Evolutionary conservation across 2,329 filamentous ascomycete species (phyloP).

Genomic region (Aspergillus versicolor): DNA sequence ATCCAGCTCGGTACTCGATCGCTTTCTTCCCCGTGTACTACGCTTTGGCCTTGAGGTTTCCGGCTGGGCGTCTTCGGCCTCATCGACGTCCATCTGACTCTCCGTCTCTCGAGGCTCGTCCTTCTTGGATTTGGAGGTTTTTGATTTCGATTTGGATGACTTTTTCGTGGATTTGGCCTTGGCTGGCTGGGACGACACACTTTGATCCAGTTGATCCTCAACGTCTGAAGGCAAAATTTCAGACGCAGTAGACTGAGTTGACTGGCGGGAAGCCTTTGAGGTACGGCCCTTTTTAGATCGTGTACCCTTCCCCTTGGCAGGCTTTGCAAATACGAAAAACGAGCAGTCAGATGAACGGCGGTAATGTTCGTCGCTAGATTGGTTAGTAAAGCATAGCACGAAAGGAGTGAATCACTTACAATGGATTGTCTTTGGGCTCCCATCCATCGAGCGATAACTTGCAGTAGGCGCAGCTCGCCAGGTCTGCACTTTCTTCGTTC

Average conservation of each 20-base stretch:
- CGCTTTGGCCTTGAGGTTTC: slow-evolving; percentile 40
- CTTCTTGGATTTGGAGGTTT: slow-evolving; percentile 39
- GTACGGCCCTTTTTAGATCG: slow-evolving; percentile 54
- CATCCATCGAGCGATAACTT: slow-evolving; percentile 86
- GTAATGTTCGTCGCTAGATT: slow-evolving; percentile 75
- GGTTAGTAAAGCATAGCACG: slow-evolving; percentile 16
- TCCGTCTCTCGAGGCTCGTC: slow-evolving; percentile 46
- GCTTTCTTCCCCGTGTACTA: slow-evolving; percentile 56
- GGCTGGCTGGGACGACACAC: slow-evolving; percentile 51
- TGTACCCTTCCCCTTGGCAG: slow-evolving; percentile 57
- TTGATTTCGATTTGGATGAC: slow-evolving; percentile 35
- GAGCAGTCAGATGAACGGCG: slow-evolving; percentile 74
- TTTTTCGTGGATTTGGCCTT: slow-evolving; percentile 56
- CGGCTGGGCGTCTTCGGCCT: slow-evolving; percentile 22
- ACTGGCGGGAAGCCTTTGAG: slow-evolving; percentile 70
- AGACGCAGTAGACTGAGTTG: slow-evolving; percentile 52
- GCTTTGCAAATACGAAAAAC: slow-evolving; percentile 70
- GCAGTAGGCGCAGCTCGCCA: slow-evolving; percentile 90
- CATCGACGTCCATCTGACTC: slow-evolving; percentile 31
- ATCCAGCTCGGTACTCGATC: slow-evolving; percentile 58
- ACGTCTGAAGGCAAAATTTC: slow-evolving; percentile 44
- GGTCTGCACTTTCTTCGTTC: slow-evolving; percentile 77
- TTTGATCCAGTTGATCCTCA: slow-evolving; percentile 58
- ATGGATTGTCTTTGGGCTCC: slow-evolving; percentile 88
- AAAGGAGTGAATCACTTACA: slow-evolving; percentile 54